A percentile compares a stretch with the other conserved stretches of the same genome.
Conservation (phyloP, 179 eudicot genomes). For the Pouteria campechiana region DNA sequence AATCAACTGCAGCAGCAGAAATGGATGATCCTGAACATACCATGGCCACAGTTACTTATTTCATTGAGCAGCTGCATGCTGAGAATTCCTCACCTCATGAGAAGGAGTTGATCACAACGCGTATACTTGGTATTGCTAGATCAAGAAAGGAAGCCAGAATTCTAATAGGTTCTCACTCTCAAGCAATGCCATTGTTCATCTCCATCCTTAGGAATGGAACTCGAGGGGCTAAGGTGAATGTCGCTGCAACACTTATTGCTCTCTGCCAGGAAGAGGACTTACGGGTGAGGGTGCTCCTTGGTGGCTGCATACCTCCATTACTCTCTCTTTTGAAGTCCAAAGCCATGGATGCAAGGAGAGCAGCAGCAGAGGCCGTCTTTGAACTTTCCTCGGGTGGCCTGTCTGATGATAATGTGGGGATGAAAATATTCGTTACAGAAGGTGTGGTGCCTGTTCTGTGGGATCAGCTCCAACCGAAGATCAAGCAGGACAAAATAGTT, state of each 20-base stretch:
- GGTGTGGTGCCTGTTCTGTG: constrained; percentile 65
- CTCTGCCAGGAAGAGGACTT: constrained; percentile 51
- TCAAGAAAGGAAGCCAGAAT: constrained; percentile 46
- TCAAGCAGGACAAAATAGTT: constrained; percentile 53
- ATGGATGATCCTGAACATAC: constrained; percentile 56
- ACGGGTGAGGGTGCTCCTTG: constrained; percentile 54
- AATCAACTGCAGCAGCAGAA: constrained; percentile 30
- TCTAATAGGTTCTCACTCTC: constrained; percentile 67
- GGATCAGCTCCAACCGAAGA: constrained; percentile 49
- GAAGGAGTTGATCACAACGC: constrained; percentile 54
- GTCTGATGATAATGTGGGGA: constrained; percentile 55
- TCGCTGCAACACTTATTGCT: constrained; percentile 40
- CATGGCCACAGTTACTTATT: constrained; percentile 46
- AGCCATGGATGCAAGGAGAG: constrained; percentile 40
- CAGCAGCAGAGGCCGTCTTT: constrained; percentile 59
- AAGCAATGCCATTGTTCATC: constrained; percentile 73
- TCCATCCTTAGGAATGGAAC: constrained; percentile 65
- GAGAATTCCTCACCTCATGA: constrained; percentile 46
- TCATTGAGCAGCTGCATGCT: constrained; percentile 57
- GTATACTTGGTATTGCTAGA: constrained; percentile 45
- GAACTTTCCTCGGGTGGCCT: constrained; percentile 62
- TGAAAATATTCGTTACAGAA: constrained; percentile 64
- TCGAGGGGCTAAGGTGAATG: constrained; percentile 50
- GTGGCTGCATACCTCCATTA: constrained; percentile 63
- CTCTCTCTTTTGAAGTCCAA: constrained; percentile 64